These are phyloP conservation scores for Mycena amicta DNA, from an alignment of 768 basidiomycete species.

Conservation along the genomic window DNA sequence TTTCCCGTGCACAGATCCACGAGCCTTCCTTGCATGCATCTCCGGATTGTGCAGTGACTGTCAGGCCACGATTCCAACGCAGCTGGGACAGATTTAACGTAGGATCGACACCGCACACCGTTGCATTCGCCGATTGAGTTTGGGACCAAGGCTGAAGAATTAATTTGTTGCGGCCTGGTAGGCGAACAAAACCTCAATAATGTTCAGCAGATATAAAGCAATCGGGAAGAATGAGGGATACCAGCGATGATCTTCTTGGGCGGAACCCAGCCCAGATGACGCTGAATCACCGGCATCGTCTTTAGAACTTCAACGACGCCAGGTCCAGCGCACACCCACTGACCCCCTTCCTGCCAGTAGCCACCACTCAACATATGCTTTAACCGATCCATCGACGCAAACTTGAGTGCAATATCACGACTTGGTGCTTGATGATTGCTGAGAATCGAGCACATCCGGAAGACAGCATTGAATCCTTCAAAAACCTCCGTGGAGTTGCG, in stretches of 20 bases:
- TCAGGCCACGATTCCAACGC: background rate
- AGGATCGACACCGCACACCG: background rate
- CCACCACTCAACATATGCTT: constrained; percentile 38
- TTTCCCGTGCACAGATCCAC: background rate
- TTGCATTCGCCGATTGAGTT: background rate
- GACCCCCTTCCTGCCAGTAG: constrained; percentile 23
- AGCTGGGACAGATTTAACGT: background rate
- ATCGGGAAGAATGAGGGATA: background rate
- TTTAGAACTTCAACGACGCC: constrained; percentile 1
- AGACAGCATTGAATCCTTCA: constrained; percentile 43
- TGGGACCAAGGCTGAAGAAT: background rate
- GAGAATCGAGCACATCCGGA: constrained; percentile 35
- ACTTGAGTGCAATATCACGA: constrained; percentile 31
- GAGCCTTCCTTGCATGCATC: background rate
- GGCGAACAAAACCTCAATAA: background rate
- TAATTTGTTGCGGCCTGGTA: background rate
- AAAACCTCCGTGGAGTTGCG: constrained; percentile 39
- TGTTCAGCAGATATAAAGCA: too few relatives aligned
- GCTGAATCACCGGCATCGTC: constrained; percentile 6
- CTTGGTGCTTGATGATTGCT: constrained; percentile 41
- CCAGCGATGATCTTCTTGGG: background rate
- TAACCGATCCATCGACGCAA: constrained; percentile 30
- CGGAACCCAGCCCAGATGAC: constrained; percentile 20
- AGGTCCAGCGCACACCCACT: constrained; percentile 7
- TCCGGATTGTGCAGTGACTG: background rate